Percentiles rank a stretch among this genome's conserved stretches.
These are phyloP conservation scores for Sporothrix protearum DNA, from an alignment of 2,329 filamentous ascomycete species.

Conservation along the genomic window DNA sequence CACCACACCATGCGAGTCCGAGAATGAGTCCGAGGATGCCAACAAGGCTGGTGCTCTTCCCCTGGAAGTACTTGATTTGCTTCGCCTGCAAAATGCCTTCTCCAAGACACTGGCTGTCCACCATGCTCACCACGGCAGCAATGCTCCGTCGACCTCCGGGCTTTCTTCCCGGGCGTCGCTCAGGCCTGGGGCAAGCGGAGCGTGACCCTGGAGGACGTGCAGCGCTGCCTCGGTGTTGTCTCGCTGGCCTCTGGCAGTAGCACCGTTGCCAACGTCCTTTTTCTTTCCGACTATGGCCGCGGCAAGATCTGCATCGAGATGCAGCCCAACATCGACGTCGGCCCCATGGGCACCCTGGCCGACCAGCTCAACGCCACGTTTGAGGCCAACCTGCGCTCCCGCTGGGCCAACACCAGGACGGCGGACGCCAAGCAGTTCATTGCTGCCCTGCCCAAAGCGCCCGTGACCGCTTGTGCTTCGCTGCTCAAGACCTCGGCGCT, in stretches of 20 bases:
- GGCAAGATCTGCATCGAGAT: conserved; percentile 56
- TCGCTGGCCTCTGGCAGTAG: not conserved
- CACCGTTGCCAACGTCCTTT: conserved; percentile 33
- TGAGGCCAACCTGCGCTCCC: conserved; percentile 46
- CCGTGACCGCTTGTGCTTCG: conserved; percentile 51
- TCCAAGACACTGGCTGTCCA: conserved; percentile 66
- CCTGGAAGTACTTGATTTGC: conserved; percentile 54
- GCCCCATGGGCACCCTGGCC: conserved; percentile 43
- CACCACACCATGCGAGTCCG: conserved; percentile 41
- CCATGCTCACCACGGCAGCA: conserved; percentile 63
- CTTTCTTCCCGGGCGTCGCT: conserved; percentile 59
- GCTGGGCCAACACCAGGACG: conserved; percentile 40
- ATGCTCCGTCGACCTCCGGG: conserved; percentile 61
- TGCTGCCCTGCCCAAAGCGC: conserved; percentile 51
- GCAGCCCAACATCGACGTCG: conserved; percentile 35
- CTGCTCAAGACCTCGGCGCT: conserved; percentile 53
- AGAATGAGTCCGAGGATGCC: conserved; percentile 31
- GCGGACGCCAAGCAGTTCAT: conserved; percentile 50
- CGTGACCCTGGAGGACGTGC: conserved; percentile 63
- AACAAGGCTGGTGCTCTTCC: conserved; percentile 40
- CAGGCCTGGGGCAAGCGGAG: conserved; percentile 69
- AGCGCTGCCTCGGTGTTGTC: conserved; percentile 60
- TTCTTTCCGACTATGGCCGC: conserved; percentile 43
- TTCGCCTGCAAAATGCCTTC: conserved; percentile 63
- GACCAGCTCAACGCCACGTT: conserved; percentile 54